phyloP scores from a whole-genome alignment of 768 basidiomycete genomes.

The Artomyces pyxidatus region DNA sequence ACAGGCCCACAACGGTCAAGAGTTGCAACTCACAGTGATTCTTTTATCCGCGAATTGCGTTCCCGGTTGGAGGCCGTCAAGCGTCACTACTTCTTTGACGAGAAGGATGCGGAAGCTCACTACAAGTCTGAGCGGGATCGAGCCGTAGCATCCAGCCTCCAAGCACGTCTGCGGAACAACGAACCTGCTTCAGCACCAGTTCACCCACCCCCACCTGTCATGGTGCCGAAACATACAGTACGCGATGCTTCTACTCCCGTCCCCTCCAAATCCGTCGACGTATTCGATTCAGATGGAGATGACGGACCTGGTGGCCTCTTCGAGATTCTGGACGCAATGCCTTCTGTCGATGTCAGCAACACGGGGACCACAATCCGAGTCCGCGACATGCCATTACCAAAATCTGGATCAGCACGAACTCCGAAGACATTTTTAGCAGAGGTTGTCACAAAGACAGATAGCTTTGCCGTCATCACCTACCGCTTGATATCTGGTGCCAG shows the following conservation, averaged over 20 bases:
- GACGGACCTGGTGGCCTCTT: conserved; percentile 55
- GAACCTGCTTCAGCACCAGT: not conserved
- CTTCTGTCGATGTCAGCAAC: conserved; percentile 45
- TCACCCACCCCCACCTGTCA: conserved; percentile 1
- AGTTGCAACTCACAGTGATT: conserved; percentile 20
- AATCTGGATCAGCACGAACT: conserved; percentile 74
- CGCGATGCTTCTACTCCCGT: too few relatives aligned
- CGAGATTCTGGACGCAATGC: conserved; percentile 61
- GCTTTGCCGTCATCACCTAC: conserved; percentile 70
- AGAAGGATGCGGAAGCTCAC: conserved; percentile 50
- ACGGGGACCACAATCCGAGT: conserved; percentile 45
- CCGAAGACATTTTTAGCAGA: conserved; percentile 71
- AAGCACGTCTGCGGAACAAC: conserved; percentile 32
- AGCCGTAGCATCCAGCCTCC: conserved; percentile 35
- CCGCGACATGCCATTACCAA: conserved; percentile 74
- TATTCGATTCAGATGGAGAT: conserved; percentile 43
- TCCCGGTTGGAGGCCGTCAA: conserved; percentile 38
- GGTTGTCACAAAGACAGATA: conserved; percentile 57
- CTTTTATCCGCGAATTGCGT: conserved; percentile 32
- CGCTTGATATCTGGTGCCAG: conserved; percentile 56
- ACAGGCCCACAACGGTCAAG: conserved; percentile 26
- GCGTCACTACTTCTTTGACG: conserved; percentile 64
- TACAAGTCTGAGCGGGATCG: conserved; percentile 49
- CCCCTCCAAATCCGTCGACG: conserved; percentile 23
- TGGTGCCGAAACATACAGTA: too few relatives aligned